Conservation (phyloP, 345 rosid species). For the Draba incana region DNA sequence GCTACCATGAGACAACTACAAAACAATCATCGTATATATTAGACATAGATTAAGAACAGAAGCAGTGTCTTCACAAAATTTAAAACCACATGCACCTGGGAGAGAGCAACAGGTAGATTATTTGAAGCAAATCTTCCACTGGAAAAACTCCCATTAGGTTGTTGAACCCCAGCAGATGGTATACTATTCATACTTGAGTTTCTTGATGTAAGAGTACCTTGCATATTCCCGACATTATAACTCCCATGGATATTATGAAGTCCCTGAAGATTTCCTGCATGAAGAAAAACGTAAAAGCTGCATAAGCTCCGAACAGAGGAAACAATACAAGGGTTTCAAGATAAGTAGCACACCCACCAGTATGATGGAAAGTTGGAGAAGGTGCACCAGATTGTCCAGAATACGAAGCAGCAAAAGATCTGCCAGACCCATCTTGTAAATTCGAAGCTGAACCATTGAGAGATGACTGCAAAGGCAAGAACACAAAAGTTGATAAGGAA, state of each 20-base stretch:
- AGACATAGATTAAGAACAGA: slow-evolving; percentile 14
- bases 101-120: slow-evolving; percentile 84
- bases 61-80: background rate
- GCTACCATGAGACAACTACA: slow-evolving; percentile 88
- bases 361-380: slow-evolving; percentile 81
- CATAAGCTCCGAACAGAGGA: slow-evolving; percentile 23
- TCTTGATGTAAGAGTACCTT: slow-evolving; percentile 88
- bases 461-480: slow-evolving; percentile 69
- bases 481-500: slow-evolving; percentile 8
- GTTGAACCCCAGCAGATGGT: slow-evolving; percentile 86
- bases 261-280: slow-evolving; percentile 82
- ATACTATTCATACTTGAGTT: slow-evolving; percentile 75
- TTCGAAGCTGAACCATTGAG: slow-evolving; percentile 86
- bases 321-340: slow-evolving; percentile 9
- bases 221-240: slow-evolving; percentile 87
- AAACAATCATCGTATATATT: slow-evolving; percentile 26
- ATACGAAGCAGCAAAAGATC: slow-evolving; percentile 79
- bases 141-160: slow-evolving; percentile 85
- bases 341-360: slow-evolving; percentile 51
- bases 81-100: slow-evolving; percentile 66
- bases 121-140: slow-evolving; percentile 86
- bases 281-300: slow-evolving; percentile 19
- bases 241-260: slow-evolving; percentile 89
- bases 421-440: slow-evolving; percentile 77
- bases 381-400: slow-evolving; percentile 95